Percentiles rank a stretch among this genome's conserved stretches.
Evolutionary conservation across 495 filamentous ascomycete genomes (phyloP).

Genomic region (Hypoxylon subgilvum): DNA sequence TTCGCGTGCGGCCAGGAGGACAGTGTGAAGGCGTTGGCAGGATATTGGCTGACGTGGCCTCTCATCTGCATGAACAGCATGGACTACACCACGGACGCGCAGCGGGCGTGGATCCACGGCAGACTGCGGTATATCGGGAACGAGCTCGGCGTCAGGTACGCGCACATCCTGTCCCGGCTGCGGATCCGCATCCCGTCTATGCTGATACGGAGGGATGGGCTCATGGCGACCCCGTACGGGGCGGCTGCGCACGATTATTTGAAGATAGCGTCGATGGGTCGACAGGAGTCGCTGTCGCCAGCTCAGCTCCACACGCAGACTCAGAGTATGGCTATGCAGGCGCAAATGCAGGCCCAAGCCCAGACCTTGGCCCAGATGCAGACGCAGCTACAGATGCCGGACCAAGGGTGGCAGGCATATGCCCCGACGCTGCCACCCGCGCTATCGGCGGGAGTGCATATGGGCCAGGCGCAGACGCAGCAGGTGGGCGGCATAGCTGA

Average conservation of each 20-base stretch:
- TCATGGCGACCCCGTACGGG: conserved; percentile 45
- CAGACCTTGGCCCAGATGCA: too few species aligned
- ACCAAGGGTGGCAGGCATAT: too few species aligned
- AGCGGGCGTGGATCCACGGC: conserved; percentile 55
- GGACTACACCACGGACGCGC: conserved; percentile 57
- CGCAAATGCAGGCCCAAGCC: too few species aligned
- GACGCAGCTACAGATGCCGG: too few species aligned
- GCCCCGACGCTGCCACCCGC: conserved; percentile 2
- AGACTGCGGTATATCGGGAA: conserved; percentile 54
- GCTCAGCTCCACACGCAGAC: too few species aligned
- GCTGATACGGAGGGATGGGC: conserved; percentile 57
- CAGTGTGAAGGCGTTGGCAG: conserved; percentile 51
- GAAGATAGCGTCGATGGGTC: neutral
- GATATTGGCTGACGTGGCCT: conserved; percentile 51
- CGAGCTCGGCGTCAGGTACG: conserved; percentile 56
- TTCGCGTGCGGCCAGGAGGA: conserved; percentile 50
- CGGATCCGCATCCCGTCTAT: conserved; percentile 59
- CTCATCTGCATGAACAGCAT: conserved; percentile 50
- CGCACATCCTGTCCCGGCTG: conserved; percentile 53
- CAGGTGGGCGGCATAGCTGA: neutral
- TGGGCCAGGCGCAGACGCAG: conserved; percentile 31
- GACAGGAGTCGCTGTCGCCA: too few species aligned
- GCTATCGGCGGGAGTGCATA: conserved; percentile 1
- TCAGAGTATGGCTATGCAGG: too few species aligned
- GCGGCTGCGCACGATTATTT: conserved; percentile 38